phyloP scores from a whole-genome alignment of 2,329 filamentous ascomycete genomes.

The Stenocarpella maydis region DNA sequence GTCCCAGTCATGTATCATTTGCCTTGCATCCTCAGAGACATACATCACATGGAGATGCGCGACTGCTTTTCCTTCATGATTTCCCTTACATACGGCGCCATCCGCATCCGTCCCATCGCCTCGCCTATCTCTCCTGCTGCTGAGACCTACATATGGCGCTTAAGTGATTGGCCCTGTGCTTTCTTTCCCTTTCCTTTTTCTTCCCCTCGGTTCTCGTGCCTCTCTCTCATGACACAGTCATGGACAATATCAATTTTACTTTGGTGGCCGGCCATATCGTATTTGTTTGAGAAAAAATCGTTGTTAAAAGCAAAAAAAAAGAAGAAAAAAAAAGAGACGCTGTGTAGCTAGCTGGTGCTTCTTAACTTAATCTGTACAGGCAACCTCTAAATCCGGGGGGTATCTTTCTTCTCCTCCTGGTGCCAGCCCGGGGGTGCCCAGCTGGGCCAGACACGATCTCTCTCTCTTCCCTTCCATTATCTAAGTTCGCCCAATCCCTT shows the following conservation, averaged over 20 bases:
- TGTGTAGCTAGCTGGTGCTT: conserved; percentile 39
- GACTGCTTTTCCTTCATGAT: conserved; percentile 18
- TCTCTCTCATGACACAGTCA: not conserved
- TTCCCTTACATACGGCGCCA: conserved; percentile 26
- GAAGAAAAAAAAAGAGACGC: conserved; percentile 35
- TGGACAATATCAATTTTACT: not conserved
- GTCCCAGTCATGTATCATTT: conserved; percentile 7
- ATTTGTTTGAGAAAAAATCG: conserved; percentile 27
- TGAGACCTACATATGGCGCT: conserved; percentile 16
- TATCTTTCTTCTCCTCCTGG: conserved; percentile 44
- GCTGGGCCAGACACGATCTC: conserved; percentile 36
- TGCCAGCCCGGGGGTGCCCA: conserved; percentile 42
- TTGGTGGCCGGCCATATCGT: not conserved
- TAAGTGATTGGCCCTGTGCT: not conserved
- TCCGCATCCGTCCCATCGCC: not conserved
- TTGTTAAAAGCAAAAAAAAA: conserved; percentile 28
- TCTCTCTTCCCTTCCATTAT: conserved; percentile 23
- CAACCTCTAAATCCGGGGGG: conserved; percentile 42
- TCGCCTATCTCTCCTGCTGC: conserved; percentile 15
- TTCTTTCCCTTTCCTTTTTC: not conserved
- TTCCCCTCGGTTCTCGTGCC: not conserved
- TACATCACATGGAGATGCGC: conserved; percentile 9
- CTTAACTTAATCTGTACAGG: conserved; percentile 39
- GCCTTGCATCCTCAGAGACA: conserved; percentile 13
- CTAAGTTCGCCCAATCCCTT: conserved; percentile 32